Base-by-base conservation (phyloP, 306 rosid genomes). In the Corylus americana region DNA sequence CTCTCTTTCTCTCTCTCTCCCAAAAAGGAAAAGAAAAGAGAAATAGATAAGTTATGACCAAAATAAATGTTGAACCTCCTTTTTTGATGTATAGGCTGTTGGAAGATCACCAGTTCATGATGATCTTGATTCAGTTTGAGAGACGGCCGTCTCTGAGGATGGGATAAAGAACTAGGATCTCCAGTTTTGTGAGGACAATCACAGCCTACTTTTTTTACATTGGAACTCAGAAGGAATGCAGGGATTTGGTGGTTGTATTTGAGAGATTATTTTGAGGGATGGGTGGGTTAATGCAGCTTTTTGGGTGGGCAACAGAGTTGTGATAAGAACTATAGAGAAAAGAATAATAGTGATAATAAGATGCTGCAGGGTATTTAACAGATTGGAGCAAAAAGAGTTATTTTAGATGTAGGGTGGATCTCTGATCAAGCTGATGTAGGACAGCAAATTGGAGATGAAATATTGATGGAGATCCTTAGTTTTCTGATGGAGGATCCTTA, bases 111-210 rank as follows among this genome's bases (percentile, higher is more conserved):
- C 11, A 49, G 53, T 55, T 20, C 9, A 7, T 11, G 62, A 55
- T 17, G 62, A n/a, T n/a, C 62, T 55, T 20, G 25, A 55, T 55
- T 55, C 25, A 20, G 62, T 55, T 55, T 55, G 25, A 55, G 62
- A 17, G 27, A 55, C 1, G 25, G 20, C 2, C 25, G 25, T 49
- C 14, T 49, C 14, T 49, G 14, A 1, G 53, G 62, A 55, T n/a
- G 62, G 62, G 62, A 55, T n/a, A 55, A 55, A 55, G 62, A 55
- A 55, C 27, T n/a, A 55, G 62, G 27, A 55, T 55, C 62, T 55
- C 62, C n/a, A 55, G 27, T 55, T 55, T 55, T 55, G 62, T 18
- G 62, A 55, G 22, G 29, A 55, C 62, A 55, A 49, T 49, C 14
- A 10, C 53, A 49, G 4, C 53, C 14, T 49, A 42, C 53, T 18